phyloP scores from a whole-genome alignment of 495 filamentous ascomycete species.

The Penicillium paxilli region DNA sequence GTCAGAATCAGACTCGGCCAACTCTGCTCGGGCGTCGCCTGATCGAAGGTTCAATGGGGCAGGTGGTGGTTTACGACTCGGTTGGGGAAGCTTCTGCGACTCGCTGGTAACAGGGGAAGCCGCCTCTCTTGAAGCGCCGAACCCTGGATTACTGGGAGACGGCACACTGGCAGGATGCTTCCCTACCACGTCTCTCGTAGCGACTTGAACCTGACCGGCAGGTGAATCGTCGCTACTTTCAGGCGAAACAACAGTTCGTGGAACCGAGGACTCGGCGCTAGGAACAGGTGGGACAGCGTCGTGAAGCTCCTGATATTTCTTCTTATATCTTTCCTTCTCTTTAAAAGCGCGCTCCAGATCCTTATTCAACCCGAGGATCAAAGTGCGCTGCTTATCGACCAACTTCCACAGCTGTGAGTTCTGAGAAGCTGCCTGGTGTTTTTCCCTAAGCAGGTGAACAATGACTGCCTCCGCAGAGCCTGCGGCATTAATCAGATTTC shows the following conservation, averaged over 20 bases:
- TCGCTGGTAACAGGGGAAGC: slow-evolving; percentile 15
- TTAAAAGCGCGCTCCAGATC: slow-evolving; percentile 89
- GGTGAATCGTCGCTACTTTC: neutral
- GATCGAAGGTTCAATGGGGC: slow-evolving; percentile 74
- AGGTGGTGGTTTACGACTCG: slow-evolving; percentile 77
- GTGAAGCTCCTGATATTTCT: slow-evolving; percentile 79
- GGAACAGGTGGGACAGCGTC: slow-evolving; percentile 51
- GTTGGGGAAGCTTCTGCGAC: slow-evolving; percentile 44
- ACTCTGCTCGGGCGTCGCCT: slow-evolving; percentile 40
- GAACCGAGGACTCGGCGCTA: slow-evolving; percentile 19
- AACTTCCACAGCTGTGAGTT: slow-evolving; percentile 93
- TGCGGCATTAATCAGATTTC: slow-evolving; percentile 72
- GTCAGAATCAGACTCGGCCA: slow-evolving; percentile 60
- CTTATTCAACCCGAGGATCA: slow-evolving; percentile 92
- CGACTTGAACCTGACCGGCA: neutral
- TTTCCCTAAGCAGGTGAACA: slow-evolving; percentile 85
- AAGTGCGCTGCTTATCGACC: slow-evolving; percentile 91
- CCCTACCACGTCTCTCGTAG: neutral
- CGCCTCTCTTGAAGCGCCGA: neutral
- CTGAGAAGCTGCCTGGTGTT: slow-evolving; percentile 80
- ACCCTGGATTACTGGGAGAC: neutral
- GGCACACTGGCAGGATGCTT: neutral
- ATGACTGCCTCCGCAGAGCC: slow-evolving; percentile 90
- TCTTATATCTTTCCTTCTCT: slow-evolving; percentile 92
- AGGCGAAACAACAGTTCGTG: neutral